phyloP scores from a whole-genome alignment of 2,329 filamentous ascomycete species.

The Talaromyces sp. region DNA sequence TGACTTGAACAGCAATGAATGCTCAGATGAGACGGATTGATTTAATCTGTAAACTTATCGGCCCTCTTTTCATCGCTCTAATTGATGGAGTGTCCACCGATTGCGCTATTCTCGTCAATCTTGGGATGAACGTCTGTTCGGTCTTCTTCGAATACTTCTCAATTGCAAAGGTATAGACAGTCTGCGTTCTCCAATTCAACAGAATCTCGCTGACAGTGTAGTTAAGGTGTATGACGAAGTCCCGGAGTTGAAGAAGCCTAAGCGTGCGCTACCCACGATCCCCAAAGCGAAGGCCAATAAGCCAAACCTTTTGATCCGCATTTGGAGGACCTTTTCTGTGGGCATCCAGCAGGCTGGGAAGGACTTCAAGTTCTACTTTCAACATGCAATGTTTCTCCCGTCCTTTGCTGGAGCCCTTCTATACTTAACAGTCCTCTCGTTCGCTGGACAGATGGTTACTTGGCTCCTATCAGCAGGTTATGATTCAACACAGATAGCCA shows the following conservation, averaged over 20 bases:
- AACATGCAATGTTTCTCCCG: constrained; percentile 33
- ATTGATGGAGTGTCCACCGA: constrained; percentile 46
- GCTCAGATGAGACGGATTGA: constrained; percentile 58
- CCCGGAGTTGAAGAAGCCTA: constrained; percentile 3
- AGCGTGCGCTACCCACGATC: background rate
- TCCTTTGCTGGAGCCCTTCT: constrained; percentile 52
- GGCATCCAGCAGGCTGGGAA: background rate
- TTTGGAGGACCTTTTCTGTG: background rate
- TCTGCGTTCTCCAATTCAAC: too few species aligned
- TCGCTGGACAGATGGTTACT: constrained; percentile 56
- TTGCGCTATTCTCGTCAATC: constrained; percentile 49
- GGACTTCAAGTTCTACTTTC: constrained; percentile 11
- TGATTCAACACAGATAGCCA: constrained; percentile 9
- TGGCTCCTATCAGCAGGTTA: constrained; percentile 52
- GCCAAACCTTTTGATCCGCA: background rate
- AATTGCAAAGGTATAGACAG: constrained; percentile 26
- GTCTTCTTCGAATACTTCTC: constrained; percentile 37
- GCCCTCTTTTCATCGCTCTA: constrained; percentile 53
- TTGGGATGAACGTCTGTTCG: constrained; percentile 46
- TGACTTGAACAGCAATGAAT: constrained; percentile 38
- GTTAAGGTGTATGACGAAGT: constrained; percentile 22
- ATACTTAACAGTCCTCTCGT: constrained; percentile 56
- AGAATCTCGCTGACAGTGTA: too few species aligned
- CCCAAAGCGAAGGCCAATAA: background rate
- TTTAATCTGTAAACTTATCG: constrained; percentile 56